phyloP scores from a whole-genome alignment of 2,329 filamentous ascomycete species.

The Epichloe typhina region DNA sequence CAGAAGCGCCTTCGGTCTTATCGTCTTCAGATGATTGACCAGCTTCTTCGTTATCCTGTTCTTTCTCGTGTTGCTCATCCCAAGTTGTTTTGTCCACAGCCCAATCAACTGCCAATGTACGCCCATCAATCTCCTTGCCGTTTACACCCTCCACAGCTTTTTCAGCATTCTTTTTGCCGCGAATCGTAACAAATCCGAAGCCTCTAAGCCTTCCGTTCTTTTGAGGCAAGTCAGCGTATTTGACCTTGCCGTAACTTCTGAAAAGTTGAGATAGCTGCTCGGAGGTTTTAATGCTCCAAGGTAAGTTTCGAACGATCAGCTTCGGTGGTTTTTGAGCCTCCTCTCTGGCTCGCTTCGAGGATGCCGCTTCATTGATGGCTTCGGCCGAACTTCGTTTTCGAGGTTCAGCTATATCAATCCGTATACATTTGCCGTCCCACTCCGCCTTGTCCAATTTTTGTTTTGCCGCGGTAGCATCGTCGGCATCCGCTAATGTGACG shows the following conservation, averaged over 20 bases:
- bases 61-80: slow-evolving; percentile 46
- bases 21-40: slow-evolving; percentile 18
- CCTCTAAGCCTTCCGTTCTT: slow-evolving; percentile 64
- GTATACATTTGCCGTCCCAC: slow-evolving; percentile 69
- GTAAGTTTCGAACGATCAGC: slow-evolving; percentile 82
- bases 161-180: slow-evolving; percentile 82
- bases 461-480: slow-evolving; percentile 74
- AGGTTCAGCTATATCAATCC: slow-evolving; percentile 77
- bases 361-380: slow-evolving; percentile 22
- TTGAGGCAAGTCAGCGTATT: slow-evolving; percentile 72
- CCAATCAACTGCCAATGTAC: slow-evolving; percentile 88
- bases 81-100: slow-evolving; percentile 85
- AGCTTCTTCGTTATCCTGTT: slow-evolving; percentile 24
- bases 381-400: slow-evolving; percentile 54
- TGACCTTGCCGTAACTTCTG: slow-evolving; percentile 80
- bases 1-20: slow-evolving; percentile 18
- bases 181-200: slow-evolving; percentile 84
- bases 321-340: slow-evolving; percentile 52
- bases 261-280: slow-evolving; percentile 73
- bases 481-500: slow-evolving; percentile 87
- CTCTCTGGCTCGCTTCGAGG: slow-evolving; percentile 44
- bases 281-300: slow-evolving; percentile 85
- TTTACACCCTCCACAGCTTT: slow-evolving; percentile 76
- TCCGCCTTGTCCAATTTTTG: slow-evolving; percentile 67
- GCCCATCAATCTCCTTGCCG: slow-evolving; percentile 78